These are phyloP conservation scores for Nematocida homosporus DNA, from an alignment of 371 early-diverging fungal species.

Conservation along the genomic window DNA sequence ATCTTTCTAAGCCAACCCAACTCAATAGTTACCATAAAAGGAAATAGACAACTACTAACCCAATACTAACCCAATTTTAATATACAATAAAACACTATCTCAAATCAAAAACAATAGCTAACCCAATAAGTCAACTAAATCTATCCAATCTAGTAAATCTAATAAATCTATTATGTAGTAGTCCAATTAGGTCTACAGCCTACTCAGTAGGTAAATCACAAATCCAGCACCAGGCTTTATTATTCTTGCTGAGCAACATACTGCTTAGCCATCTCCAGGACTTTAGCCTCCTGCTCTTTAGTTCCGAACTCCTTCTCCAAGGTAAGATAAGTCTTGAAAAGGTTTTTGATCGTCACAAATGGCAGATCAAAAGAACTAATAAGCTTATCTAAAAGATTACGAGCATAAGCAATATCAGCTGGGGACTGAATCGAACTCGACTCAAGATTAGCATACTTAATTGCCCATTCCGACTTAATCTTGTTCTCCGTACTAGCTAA, in stretches of 20 bases:
- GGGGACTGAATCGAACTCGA: background rate
- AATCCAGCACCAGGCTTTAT: too few relatives aligned
- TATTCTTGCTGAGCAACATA: constrained; percentile 26
- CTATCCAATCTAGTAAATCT: too few relatives aligned
- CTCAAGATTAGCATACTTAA: constrained; percentile 37
- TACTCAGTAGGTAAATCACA: too few relatives aligned
- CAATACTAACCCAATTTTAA: too few relatives aligned
- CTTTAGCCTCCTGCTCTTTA: constrained; percentile 17
- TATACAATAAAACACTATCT: too few relatives aligned
- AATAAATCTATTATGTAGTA: too few relatives aligned
- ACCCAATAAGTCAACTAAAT: too few relatives aligned
- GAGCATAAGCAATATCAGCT: constrained; percentile 29
- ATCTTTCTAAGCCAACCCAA: too few relatives aligned
- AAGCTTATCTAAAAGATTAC: constrained; percentile 17
- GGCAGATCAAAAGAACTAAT: background rate
- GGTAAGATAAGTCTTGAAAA: constrained; percentile 44
- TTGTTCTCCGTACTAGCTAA: constrained; percentile 7
- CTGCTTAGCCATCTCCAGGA: constrained; percentile 36
- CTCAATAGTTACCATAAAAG: too few relatives aligned
- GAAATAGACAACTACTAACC: too few relatives aligned
- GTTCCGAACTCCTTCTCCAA: constrained; percentile 52
- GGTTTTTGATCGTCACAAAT: background rate
- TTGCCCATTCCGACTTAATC: constrained; percentile 19
- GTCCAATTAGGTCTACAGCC: too few relatives aligned
- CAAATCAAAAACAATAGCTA: too few relatives aligned